Base-by-base conservation (phyloP, 805 yeast species). In the Candida yuanshanica region DNA sequence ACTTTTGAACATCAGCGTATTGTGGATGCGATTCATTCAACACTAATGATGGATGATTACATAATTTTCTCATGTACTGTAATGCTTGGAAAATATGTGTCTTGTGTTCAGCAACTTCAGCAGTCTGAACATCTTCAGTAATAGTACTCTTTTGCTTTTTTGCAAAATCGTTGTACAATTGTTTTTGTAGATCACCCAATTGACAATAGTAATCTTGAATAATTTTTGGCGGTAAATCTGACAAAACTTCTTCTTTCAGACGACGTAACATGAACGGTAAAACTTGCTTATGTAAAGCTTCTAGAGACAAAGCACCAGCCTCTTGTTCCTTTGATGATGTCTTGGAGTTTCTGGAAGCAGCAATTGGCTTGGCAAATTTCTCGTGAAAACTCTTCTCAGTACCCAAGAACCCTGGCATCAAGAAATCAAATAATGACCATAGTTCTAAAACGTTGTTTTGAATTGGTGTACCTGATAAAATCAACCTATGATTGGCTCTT, bases 401-500 rank as follows among this genome's bases (percentile, higher is more conserved):
- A 12, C 99, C 99, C 49, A 93, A 69, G 56, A 93, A 93, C 0
- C 99, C 99, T 2, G 99, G 99, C 99, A 93, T 93, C 61, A 93
- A 70, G 62, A 89, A 93, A 62, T 93, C 99, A 69, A 93, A 93
- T 55, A 93, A 69, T 4, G 99, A 93, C 99, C 99, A 93, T 47
- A 93, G 68, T 62, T 93, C 99, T 33, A 93, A 71, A 3, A 93
- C 99, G 57, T 93, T 93, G 59, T 93, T 93, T 62, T 93, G 99
- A 53, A 93, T 93, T 12, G 99, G 99, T 0, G 99, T 93, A 53
- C 99, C 99, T 0, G 98, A 86, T 46, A 93, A 69, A 32, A 93
- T 82, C 49, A 93, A 72, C 39, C 99, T 68, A 63, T 93, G 99
- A 46, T 91, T 89, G 1, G 98, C 95, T 42, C 73, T 70, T 26